Conservation (phyloP, 305 asterid species). For the Fraxinus sp. region DNA sequence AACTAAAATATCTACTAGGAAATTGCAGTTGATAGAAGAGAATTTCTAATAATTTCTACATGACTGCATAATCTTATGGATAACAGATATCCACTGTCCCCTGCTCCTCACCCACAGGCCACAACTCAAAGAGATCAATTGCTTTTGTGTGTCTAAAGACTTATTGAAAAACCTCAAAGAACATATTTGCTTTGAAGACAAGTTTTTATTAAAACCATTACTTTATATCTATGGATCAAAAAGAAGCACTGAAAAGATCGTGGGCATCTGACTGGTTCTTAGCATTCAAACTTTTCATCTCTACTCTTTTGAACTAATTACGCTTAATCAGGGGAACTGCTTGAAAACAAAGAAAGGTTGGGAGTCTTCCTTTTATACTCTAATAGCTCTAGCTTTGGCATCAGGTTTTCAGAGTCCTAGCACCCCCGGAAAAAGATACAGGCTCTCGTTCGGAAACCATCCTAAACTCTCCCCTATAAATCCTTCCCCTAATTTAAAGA, state of each 20-base stretch:
- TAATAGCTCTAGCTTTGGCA: no score
- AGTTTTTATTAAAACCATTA: background rate
- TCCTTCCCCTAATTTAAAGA: no score
- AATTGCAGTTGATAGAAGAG: background rate
- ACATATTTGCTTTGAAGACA: background rate
- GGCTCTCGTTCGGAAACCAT: no score
- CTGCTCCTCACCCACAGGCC: slow-evolving; percentile 1
- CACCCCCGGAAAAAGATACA: no score
- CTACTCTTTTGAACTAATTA: background rate
- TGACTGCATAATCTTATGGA: background rate
- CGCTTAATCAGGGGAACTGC: no score
- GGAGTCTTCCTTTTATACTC: no score
- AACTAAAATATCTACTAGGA: background rate
- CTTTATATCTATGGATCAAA: background rate
- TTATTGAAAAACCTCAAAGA: background rate
- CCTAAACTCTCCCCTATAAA: no score
- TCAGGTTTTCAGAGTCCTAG: no score
- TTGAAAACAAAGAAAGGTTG: no score
- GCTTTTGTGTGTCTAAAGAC: background rate
- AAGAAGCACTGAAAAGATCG: slow-evolving; percentile 2
- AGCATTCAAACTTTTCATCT: background rate
- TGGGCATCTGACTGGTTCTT: background rate
- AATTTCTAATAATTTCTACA: background rate
- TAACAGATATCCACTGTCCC: background rate
- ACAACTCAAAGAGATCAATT: background rate